phyloP scores from a whole-genome alignment of 2,329 filamentous ascomycete genomes.

The Tolypocladium amazonense region DNA sequence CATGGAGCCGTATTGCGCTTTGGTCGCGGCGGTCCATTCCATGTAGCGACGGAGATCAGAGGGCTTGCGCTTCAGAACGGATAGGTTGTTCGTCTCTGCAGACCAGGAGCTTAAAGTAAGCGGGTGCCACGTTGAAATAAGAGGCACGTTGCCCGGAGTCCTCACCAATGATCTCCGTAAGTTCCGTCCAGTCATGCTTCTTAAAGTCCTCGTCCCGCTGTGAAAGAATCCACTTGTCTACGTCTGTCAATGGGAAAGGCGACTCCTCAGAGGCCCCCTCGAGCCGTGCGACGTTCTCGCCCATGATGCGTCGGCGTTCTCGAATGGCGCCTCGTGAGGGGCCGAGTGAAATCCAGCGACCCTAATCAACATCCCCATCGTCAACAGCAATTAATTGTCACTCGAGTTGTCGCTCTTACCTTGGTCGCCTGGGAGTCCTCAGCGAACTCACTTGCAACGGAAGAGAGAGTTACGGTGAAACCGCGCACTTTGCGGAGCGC shows the following conservation, averaged over 20 bases:
- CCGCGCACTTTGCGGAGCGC: not conserved
- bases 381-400: not conserved
- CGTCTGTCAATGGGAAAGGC: slow-evolving; percentile 49
- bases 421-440: not conserved
- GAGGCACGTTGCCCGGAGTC: not conserved
- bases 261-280: slow-evolving; percentile 23
- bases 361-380: not conserved
- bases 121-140: not conserved
- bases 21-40: slow-evolving; percentile 60
- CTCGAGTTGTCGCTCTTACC: not conserved
- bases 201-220: slow-evolving; percentile 61
- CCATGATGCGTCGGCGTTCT: slow-evolving; percentile 21
- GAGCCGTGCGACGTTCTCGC: slow-evolving; percentile 15
- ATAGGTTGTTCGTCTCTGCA: slow-evolving; percentile 49
- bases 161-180: slow-evolving; percentile 57
- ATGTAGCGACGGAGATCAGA: slow-evolving; percentile 74
- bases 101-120: not conserved
- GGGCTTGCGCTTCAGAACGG: slow-evolving; percentile 67
- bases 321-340: not conserved
- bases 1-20: slow-evolving; percentile 66
- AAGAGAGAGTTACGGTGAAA: not conserved
- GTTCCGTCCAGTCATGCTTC: slow-evolving; percentile 62
- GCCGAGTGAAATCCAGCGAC: not conserved
- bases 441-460: not conserved
- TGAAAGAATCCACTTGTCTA: slow-evolving; percentile 47